Conservation (phyloP, 2,329 filamentous ascomycete genomes). For the Aspergillus fischeri region DNA sequence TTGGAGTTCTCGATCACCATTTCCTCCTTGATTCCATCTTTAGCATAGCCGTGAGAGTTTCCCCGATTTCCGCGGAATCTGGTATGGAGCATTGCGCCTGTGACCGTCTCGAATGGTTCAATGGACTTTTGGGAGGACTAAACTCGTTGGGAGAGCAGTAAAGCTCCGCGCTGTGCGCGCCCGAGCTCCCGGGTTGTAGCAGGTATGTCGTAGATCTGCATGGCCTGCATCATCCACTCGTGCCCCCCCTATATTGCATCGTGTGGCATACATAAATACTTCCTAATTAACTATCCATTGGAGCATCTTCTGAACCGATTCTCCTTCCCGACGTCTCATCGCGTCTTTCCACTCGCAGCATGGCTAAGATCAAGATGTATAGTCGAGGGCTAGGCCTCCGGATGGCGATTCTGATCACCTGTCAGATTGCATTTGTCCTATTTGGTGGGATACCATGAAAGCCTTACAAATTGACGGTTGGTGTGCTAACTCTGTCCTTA, state of each 20-base stretch:
- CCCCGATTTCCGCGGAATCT: conserved; percentile 10
- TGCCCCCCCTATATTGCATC: background rate
- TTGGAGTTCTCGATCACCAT: conserved; percentile 13
- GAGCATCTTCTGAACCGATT: background rate
- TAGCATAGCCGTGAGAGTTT: conserved; percentile 8
- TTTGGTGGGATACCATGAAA: conserved; percentile 18
- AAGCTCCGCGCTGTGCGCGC: background rate
- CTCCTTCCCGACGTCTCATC: background rate
- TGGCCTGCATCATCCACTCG: background rate
- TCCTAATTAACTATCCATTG: background rate
- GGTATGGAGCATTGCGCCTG: conserved; percentile 16
- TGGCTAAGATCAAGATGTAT: conserved; percentile 24
- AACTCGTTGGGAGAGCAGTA: background rate
- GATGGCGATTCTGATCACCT: conserved; percentile 23
- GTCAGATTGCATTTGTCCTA: conserved; percentile 23
- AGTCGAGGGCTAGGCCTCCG: conserved; percentile 24
- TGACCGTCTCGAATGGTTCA: background rate
- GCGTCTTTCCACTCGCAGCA: conserved; percentile 1
- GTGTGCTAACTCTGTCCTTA: conserved; percentile 4
- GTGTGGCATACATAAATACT: background rate
- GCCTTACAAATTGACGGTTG: background rate
- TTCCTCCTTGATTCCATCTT: conserved; percentile 7
- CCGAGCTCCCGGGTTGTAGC: background rate
- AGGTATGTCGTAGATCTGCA: conserved; percentile 5
- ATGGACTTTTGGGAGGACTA: background rate